phyloP scores from a whole-genome alignment of 1,284 basidiomycete species.

The Apiotrichum sp. region DNA sequence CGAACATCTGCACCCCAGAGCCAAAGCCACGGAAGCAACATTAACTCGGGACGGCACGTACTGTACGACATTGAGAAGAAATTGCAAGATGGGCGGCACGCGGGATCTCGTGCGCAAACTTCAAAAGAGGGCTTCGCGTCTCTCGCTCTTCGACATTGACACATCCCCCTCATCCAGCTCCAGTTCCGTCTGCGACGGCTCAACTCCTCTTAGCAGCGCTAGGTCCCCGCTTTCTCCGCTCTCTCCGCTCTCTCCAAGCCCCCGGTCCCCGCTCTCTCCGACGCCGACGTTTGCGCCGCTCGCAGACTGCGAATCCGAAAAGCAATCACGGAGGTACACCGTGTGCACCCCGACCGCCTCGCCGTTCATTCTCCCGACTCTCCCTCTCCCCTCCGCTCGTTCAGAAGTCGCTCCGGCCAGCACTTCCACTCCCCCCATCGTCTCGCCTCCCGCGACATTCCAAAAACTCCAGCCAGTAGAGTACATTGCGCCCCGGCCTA shows the following conservation, averaged over 20 bases:
- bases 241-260: not conserved
- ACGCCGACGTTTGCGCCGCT: not conserved
- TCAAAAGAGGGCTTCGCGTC: constrained; percentile 2
- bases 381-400: not conserved
- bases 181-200: constrained; percentile 3
- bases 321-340: no score
- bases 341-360: no score
- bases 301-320: no score
- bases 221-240: not conserved
- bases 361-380: not conserved
- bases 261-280: not conserved
- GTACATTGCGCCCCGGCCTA: not conserved
- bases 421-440: not conserved
- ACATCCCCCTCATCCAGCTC: not conserved
- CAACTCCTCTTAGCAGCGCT: constrained; percentile 7
- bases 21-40: no score
- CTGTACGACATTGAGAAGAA: no score
- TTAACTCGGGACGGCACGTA: no score
- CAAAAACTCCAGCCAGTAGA: not conserved
- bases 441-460: not conserved
- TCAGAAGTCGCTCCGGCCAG: constrained; percentile 1
- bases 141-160: constrained; percentile 1
- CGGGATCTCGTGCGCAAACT: not conserved
- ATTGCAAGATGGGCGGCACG: no score
- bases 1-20: no score